phyloP scores from a whole-genome alignment of 768 basidiomycete genomes.

The Auriscalpium vulgare region DNA sequence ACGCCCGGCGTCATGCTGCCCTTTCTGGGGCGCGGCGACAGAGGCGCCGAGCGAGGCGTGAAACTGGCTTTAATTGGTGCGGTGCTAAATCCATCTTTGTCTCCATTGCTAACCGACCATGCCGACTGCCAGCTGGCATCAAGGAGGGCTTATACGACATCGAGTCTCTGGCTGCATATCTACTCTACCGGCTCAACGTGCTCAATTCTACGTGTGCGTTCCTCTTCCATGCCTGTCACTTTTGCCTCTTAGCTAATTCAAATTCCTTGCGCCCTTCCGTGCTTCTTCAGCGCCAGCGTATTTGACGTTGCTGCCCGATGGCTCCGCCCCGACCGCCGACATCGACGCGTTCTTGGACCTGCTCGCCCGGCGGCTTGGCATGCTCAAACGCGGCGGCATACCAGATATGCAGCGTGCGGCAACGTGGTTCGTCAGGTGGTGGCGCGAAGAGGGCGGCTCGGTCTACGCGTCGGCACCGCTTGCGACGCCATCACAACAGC shows the following conservation, averaged over 20 bases:
- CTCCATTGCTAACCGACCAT: neutral
- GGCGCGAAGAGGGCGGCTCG: conserved; percentile 69
- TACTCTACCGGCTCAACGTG: conserved; percentile 77
- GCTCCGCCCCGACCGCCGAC: conserved; percentile 49
- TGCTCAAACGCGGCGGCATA: conserved; percentile 71
- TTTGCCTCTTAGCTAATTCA: neutral
- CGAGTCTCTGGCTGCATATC: conserved; percentile 78
- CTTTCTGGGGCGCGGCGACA: conserved; percentile 78
- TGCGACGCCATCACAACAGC: conserved; percentile 6
- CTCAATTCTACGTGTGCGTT: conserved; percentile 63
- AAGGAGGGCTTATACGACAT: conserved; percentile 88
- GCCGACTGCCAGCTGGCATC: conserved; percentile 63
- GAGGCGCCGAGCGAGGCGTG: conserved; percentile 84
- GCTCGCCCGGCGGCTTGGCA: conserved; percentile 71
- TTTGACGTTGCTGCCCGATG: conserved; percentile 49
- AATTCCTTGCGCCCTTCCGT: neutral
- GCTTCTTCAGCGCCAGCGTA: conserved; percentile 57
- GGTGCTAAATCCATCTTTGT: conserved; percentile 20
- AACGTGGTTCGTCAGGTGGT: conserved; percentile 79
- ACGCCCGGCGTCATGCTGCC: conserved; percentile 97
- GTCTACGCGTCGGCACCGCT: conserved; percentile 39
- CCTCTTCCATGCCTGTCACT: neutral
- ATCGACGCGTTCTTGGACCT: conserved; percentile 57
- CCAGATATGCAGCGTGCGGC: conserved; percentile 67
- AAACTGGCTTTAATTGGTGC: conserved; percentile 90